A percentile compares a stretch with the other conserved stretches of the same genome.
These are phyloP conservation scores for Xylaria sp. DNA, from an alignment of 2,329 filamentous ascomycete species.

Conservation along the genomic window DNA sequence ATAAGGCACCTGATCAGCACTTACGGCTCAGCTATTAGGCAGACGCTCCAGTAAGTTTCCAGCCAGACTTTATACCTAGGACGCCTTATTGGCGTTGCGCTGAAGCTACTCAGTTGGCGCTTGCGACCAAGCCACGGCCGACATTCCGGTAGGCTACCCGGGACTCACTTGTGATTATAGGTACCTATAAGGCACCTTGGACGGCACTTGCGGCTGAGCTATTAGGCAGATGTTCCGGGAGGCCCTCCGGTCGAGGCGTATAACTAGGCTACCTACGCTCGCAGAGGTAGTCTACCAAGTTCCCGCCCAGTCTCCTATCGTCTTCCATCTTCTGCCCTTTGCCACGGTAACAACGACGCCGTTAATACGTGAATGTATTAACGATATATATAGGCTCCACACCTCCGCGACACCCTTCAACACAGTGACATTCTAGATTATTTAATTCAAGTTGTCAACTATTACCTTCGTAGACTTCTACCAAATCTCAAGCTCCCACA, in stretches of 20 bases:
- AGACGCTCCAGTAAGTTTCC: not conserved
- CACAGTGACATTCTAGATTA: not conserved
- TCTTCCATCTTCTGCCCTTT: not conserved
- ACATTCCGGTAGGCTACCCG: too few species aligned
- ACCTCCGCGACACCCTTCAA: not conserved
- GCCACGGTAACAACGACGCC: too few species aligned
- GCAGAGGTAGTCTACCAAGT: not conserved
- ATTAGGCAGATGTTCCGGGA: not conserved
- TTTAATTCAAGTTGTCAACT: not conserved
- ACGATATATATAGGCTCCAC: too few species aligned
- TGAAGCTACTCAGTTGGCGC: too few species aligned
- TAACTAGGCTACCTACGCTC: not conserved
- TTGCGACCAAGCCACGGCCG: not conserved
- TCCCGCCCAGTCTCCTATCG: not conserved
- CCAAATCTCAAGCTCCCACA: not conserved
- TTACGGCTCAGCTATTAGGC: not conserved
- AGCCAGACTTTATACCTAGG: not conserved
- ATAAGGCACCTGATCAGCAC: not conserved
- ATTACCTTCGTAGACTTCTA: not conserved
- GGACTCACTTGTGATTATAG: too few species aligned
- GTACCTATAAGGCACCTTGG: not conserved
- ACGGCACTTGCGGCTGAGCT: not conserved
- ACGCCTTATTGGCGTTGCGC: too few species aligned
- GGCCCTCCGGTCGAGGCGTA: not conserved
- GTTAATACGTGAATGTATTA: too few species aligned